Conservation (phyloP, 179 eudicot genomes). For the Dionaea muscipula region DNA sequence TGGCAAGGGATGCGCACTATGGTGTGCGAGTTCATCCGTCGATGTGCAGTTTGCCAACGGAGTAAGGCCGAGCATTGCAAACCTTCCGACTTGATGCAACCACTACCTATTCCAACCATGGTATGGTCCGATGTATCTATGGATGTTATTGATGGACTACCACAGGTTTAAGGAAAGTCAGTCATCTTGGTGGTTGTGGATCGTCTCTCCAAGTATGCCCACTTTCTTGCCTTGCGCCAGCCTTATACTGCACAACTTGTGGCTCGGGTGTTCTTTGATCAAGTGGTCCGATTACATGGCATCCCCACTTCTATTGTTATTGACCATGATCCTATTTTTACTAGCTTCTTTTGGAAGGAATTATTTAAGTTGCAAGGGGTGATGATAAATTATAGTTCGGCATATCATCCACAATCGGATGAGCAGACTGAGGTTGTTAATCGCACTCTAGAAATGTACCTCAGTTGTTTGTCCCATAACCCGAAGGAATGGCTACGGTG, state of each 20-base stretch:
- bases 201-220: neutral
- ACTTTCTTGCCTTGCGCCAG: neutral
- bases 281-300: no score
- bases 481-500: neutral
- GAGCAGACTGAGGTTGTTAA: no score
- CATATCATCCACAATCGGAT: neutral
- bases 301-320: no score
- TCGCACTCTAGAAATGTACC: neutral
- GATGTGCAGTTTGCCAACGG: neutral
- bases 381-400: neutral
- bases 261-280: neutral
- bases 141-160: neutral
- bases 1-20: neutral
- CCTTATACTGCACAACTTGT: neutral
- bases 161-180: neutral
- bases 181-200: slow-evolving; percentile 1
- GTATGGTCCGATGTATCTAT: neutral
- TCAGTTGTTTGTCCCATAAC: neutral
- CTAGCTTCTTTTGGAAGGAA: no score
- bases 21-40: neutral
- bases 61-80: neutral
- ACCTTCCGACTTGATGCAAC: neutral
- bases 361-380: neutral
- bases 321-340: no score
- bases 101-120: neutral